Evolutionary conservation across 2,329 filamentous ascomycete genomes (phyloP).

Genomic region (Penicillium sp.): DNA sequence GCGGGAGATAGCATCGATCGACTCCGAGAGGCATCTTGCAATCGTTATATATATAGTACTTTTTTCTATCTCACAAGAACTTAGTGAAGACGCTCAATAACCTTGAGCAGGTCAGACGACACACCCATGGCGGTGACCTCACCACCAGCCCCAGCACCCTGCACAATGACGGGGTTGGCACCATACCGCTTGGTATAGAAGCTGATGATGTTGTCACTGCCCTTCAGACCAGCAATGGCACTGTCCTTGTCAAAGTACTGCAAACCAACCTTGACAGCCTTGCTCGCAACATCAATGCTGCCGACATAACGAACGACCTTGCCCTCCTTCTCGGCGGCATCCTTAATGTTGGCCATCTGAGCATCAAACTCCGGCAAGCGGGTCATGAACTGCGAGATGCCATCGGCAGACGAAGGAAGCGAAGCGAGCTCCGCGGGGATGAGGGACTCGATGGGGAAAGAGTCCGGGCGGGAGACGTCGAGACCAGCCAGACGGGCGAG

Average conservation of each 20-base stretch:
- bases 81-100: conserved; percentile 45
- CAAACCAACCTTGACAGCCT: conserved; percentile 83
- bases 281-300: conserved; percentile 74
- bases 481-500: conserved; percentile 80
- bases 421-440: conserved; percentile 83
- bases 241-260: conserved; percentile 83
- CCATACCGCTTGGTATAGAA: conserved; percentile 97
- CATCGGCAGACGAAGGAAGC: conserved; percentile 50
- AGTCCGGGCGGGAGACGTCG: conserved; percentile 71
- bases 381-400: conserved; percentile 77
- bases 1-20: too few species aligned
- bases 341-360: conserved; percentile 84
- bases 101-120: conserved; percentile 83
- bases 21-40: too few species aligned
- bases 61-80: not conserved
- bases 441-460: conserved; percentile 88
- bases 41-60: conserved; percentile 1
- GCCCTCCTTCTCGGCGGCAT: conserved; percentile 70
- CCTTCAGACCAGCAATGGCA: conserved; percentile 89
- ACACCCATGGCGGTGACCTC: conserved; percentile 98
- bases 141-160: conserved; percentile 88
- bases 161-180: conserved; percentile 82
- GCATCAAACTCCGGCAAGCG: conserved; percentile 74
- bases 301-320: conserved; percentile 95
- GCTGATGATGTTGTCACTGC: conserved; percentile 97